Base-by-base conservation (phyloP, 192 early-diverging fungal species). In the Kappamyces sp. region DNA sequence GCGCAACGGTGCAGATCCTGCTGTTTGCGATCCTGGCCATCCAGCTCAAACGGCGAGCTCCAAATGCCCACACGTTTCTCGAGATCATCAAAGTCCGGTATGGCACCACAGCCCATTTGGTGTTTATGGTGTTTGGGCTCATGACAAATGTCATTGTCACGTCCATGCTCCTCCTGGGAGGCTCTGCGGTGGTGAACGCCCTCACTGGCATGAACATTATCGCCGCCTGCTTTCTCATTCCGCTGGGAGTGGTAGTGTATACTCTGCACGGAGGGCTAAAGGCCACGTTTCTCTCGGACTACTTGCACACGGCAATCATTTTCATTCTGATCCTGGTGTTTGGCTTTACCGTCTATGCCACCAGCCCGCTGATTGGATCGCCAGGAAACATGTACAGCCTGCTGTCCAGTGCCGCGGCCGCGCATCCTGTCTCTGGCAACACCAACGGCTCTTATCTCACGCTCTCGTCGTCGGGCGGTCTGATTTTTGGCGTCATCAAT, bases 401-500 rank as follows among this genome's bases (percentile, higher is more conserved):
- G 15, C 59, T 87, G n/a, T 61, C 67, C 14, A 47, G 42, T 12
- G 77, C 84, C 2, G 63, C 84, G 5, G 43, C 30, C 1, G 42
- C 59, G 34, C 53, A 74, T 42, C 86, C 85, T 4, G 77, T 88
- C 46, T 11, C 22, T 1, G 83, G 76, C 45, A 88, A 88, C 60
- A 66, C 61, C 30, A 69, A 72, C 50, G 85, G 86, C 1, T 66
- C 64, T 22, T 84, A 84, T 36, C 22, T 87, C 7, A 87, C 85
- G 3, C 84, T 87, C 77, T 62, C 71, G 1, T 85, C 82, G 7
- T 63, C 76, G 1, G 75, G 82, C 46, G 85, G 78, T 6, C 59
- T 86, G 32, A 85, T 87, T 51, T 87, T 88, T 49, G 84, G 86
- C 30, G 78, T 87, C 29, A 87, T 87, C 61, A 87, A 87, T 48